Conservation (phyloP, 345 rosid genomes). For the Toxicodendron radicans region DNA sequence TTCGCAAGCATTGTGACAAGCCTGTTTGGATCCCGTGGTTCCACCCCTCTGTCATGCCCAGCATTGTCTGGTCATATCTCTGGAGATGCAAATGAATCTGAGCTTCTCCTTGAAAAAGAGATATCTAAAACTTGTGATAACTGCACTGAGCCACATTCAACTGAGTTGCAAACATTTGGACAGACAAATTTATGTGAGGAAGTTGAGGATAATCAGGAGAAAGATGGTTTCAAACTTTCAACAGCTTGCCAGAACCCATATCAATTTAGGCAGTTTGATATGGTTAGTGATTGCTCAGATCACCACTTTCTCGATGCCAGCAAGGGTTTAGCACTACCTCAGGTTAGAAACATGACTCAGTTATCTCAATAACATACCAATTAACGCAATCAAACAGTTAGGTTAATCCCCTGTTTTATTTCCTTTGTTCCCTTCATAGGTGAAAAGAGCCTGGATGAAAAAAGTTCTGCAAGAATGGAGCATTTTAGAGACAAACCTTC, state of each 20-base stretch:
- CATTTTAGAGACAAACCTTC: slow-evolving; percentile 67
- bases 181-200: slow-evolving; percentile 26
- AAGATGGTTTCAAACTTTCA: slow-evolving; percentile 19
- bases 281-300: slow-evolving; percentile 69
- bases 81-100: slow-evolving; percentile 41
- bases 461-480: slow-evolving; percentile 94
- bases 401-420: slow-evolving; percentile 11
- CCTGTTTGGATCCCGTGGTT: slow-evolving; percentile 55
- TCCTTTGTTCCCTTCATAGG: slow-evolving; percentile 36
- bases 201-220: slow-evolving; percentile 31
- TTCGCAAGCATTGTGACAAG: slow-evolving; percentile 52
- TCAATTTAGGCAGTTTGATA: slow-evolving; percentile 66
- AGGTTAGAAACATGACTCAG: slow-evolving; percentile 48
- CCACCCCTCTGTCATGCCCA: slow-evolving; percentile 38
- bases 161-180: slow-evolving; percentile 29
- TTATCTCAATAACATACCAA: slow-evolving; percentile 11
- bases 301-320: slow-evolving; percentile 65
- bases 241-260: slow-evolving; percentile 22
- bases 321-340: slow-evolving; percentile 47
- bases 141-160: slow-evolving; percentile 33
- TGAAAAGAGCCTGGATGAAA: slow-evolving; percentile 72
- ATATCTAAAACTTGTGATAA: slow-evolving; percentile 33
- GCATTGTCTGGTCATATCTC: slow-evolving; percentile 33
- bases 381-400: neutral
- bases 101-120: slow-evolving; percentile 31